Evolutionary conservation across 306 rosid genomes (phyloP).

Genomic region (Betula pendula): DNA sequence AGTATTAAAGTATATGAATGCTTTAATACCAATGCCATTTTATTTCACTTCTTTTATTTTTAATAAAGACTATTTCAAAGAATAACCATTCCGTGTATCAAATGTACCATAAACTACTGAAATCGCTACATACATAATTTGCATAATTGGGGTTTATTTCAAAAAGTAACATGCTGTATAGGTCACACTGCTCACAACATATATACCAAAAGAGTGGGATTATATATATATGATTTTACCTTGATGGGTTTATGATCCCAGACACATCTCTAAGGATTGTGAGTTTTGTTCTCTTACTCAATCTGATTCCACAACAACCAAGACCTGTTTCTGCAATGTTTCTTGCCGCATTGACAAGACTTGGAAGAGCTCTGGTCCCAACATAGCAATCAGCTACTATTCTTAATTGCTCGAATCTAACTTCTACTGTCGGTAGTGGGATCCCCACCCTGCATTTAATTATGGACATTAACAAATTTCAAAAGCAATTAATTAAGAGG

Average conservation of each 20-base stretch:
- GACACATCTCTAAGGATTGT: slow-evolving; percentile 1
- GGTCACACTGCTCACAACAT: too few relatives aligned
- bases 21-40: too few relatives aligned
- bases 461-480: too few relatives aligned
- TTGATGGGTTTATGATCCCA: slow-evolving; percentile 7
- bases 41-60: too few relatives aligned
- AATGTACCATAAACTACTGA: too few relatives aligned
- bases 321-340: background rate
- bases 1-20: too few relatives aligned
- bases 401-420: background rate
- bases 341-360: background rate
- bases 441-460: background rate
- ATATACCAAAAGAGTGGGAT: too few relatives aligned
- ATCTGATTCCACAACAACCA: background rate
- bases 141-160: too few relatives aligned
- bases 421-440: background rate
- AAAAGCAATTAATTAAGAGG: background rate
- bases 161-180: too few relatives aligned
- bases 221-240: background rate
- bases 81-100: too few relatives aligned
- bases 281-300: slow-evolving; percentile 6
- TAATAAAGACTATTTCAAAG: too few relatives aligned
- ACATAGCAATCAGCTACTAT: slow-evolving; percentile 3
- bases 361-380: slow-evolving; percentile 4
- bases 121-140: too few relatives aligned